A percentile compares a stretch with the other conserved stretches of the same genome.
phyloP scores from a whole-genome alignment of 495 filamentous ascomycete genomes.

The Aspergillus mulundensis region DNA sequence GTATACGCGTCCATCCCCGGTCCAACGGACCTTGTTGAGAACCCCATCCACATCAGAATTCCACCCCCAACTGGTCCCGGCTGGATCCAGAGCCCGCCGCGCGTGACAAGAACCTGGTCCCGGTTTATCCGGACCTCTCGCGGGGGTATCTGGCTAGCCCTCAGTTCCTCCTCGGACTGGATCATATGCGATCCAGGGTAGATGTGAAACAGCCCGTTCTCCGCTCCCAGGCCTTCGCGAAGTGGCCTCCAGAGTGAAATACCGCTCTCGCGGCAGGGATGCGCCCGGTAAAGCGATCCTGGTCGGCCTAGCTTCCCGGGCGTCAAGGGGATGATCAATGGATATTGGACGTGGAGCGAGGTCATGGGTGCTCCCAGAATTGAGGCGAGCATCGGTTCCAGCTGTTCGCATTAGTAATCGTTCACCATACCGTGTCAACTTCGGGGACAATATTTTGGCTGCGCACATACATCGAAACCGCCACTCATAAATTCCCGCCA shows the following conservation, averaged over 20 bases:
- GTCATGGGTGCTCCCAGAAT: too few relatives aligned
- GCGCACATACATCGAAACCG: too few relatives aligned
- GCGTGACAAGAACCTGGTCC: background rate
- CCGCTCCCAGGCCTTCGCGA: background rate
- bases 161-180: background rate
- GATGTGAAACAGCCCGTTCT: background rate
- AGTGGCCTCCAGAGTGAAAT: background rate
- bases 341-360: too few relatives aligned
- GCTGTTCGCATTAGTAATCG: too few relatives aligned
- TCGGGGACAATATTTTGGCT: too few relatives aligned
- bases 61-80: background rate
- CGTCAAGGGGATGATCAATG: too few relatives aligned
- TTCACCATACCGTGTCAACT: too few relatives aligned
- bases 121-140: background rate
- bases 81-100: background rate
- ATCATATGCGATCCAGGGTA: background rate
- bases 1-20: background rate
- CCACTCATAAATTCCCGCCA: too few relatives aligned
- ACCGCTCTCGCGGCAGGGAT: background rate
- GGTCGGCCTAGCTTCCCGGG: too few relatives aligned
- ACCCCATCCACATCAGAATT: conserved; percentile 4
- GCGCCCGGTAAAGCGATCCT: background rate
- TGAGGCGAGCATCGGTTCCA: too few relatives aligned
- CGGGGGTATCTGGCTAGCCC: background rate
- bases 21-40: background rate